Percentiles rank a stretch among this genome's conserved stretches.
Evolutionary conservation across 225 moss, liverwort and hornwort genomes (phyloP).

Genomic region (Marchantia polymorpha): DNA sequence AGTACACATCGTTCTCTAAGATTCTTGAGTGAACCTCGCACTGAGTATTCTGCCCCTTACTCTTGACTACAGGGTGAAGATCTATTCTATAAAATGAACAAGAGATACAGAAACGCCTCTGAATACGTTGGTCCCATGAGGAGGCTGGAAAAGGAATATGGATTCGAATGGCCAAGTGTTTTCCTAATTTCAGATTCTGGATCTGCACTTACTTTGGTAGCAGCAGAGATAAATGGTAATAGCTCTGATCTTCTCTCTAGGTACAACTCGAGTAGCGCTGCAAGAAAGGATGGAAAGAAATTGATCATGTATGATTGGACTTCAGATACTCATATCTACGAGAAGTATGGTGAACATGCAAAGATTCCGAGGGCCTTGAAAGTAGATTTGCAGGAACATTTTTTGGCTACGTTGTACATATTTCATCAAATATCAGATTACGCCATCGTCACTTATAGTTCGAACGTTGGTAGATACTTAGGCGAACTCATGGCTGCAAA

Average conservation of each 20-base stretch:
- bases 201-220: neutral
- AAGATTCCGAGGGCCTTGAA: conserved; percentile 20
- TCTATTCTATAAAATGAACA: conserved; percentile 17
- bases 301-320: conserved; percentile 44
- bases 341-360: conserved; percentile 15
- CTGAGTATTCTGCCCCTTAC: neutral
- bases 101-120: neutral
- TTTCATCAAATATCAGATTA: conserved; percentile 32
- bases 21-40: too few relatives aligned
- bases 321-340: conserved; percentile 20
- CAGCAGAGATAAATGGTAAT: neutral
- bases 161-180: conserved; percentile 33
- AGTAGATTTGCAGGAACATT: conserved; percentile 27
- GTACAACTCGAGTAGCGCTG: neutral
- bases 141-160: conserved; percentile 22
- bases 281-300: neutral
- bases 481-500: conserved; percentile 29
- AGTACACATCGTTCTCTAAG: too few relatives aligned
- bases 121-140: conserved; percentile 22
- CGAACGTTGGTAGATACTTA: conserved; percentile 38
- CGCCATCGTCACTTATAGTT: conserved; percentile 39
- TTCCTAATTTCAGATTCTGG: conserved; percentile 34
- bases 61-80: conserved; percentile 17
- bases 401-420: conserved; percentile 33
- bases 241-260: neutral